Percentiles rank a stretch among this genome's conserved stretches.
Conservation (phyloP, 2,329 filamentous ascomycete genomes). For the Colletotrichum tropicale region DNA sequence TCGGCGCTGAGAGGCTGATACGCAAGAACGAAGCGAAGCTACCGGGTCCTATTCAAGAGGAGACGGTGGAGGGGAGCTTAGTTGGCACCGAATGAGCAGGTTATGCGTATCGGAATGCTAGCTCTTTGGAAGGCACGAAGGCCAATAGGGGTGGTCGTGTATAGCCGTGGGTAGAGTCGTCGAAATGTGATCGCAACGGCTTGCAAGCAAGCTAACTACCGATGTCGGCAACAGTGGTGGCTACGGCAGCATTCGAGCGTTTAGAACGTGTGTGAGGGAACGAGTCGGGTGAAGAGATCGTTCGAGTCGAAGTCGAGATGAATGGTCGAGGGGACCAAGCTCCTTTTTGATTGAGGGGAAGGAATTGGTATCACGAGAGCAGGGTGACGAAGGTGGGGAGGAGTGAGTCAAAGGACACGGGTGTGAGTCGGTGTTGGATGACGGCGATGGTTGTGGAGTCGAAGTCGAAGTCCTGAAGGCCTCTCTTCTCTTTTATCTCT, state of each 20-base stretch:
- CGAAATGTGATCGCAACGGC: conserved; percentile 12
- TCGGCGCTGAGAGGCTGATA: conserved; percentile 16
- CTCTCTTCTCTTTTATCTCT: conserved; percentile 19
- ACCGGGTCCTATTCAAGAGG: conserved; percentile 30
- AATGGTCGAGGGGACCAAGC: not conserved
- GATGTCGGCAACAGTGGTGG: conserved; percentile 17
- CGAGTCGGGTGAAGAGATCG: not conserved
- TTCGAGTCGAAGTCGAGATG: not conserved
- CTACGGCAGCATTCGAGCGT: conserved; percentile 22
- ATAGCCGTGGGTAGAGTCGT: conserved; percentile 16
- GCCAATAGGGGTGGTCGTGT: not conserved
- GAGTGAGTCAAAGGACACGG: conserved; percentile 18
- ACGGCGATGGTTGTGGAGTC: not conserved
- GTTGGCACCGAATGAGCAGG: not conserved
- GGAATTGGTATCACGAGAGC: not conserved
- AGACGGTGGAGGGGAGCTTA: not conserved
- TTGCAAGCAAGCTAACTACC: conserved; percentile 24
- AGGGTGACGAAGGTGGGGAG: conserved; percentile 2
- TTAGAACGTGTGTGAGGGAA: not conserved
- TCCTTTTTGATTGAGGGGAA: not conserved
- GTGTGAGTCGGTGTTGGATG: conserved; percentile 1
- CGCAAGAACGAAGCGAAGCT: conserved; percentile 19
- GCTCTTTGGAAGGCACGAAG: conserved; percentile 8
- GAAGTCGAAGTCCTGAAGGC: not conserved
- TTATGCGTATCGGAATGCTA: not conserved